Evolutionary conservation across 2,329 filamentous ascomycete species (phyloP), one percentile per base, ranked within the genome.

Genomic region (Dothistroma septosporum): DNA sequence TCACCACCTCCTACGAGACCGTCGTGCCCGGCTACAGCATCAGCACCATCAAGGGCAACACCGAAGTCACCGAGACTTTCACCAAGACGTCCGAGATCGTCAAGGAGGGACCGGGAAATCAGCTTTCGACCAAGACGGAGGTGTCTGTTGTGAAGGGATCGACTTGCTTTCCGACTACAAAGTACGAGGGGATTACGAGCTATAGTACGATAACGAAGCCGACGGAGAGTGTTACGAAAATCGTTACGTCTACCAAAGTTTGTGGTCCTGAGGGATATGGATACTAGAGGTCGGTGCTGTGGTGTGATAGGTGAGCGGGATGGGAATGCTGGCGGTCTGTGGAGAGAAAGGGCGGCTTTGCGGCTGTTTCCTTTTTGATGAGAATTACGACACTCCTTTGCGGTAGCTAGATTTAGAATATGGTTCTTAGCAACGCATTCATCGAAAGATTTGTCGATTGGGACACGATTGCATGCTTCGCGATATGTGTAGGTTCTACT

Each of bases 371-470:
- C 19, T 55, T n/a, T n/a, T 10, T 37, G 16, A 32, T 46, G 31
- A 35, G 33, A 55, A 24, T 41, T n/a, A 58, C 55, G 58, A 60
- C 58, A 60, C 58, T 60, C 58, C 53, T 60, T 60, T 60, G 16
- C n/a, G 32, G 6, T 56, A 60, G 53, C 53, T 57, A 60, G 53
- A 60, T 46, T 31, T 60, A 60, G 58, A 60, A 50, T 52, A 55
- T 55, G 41, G 9, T 35, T 50, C 44, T 52, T 50, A 55, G 50
- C n/a, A 55, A 52, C 32, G 32, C 49, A 50, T 50, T 16, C 1
- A 31, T 50, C 19, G 10, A 50, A 50, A 32, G 9, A 28, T 50
- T 19, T 35, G 46, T 24, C 16, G 32, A 19, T 8, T 24, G 7
- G 2, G 16, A 16, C 11, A 16, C 28, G 28, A 4, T 32, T 10